A percentile compares a stretch with the other conserved stretches of the same genome.
phyloP scores from a whole-genome alignment of 139 green algal genomes.

The Chlorella vulgaris region DNA sequence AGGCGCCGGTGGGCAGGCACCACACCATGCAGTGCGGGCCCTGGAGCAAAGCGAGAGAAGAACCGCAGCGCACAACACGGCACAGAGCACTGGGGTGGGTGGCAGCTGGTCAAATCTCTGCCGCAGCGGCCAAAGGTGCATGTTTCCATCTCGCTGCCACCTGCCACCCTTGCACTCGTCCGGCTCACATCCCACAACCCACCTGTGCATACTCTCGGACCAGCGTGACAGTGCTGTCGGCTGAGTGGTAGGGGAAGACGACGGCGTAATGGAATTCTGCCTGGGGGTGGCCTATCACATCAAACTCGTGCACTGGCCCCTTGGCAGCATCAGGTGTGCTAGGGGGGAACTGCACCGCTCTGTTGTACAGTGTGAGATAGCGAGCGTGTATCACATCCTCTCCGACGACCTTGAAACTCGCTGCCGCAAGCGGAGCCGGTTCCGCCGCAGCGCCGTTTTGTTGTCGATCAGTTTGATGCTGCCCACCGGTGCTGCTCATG shows the following conservation, averaged over 20 bases:
- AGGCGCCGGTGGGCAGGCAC: conserved; percentile 75
- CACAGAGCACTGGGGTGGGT: too few relatives aligned
- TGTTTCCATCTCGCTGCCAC: too few relatives aligned
- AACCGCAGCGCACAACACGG: too few relatives aligned
- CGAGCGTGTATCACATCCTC: conserved; percentile 53
- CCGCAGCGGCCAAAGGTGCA: too few relatives aligned
- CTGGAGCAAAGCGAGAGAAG: too few relatives aligned
- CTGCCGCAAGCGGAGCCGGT: background rate
- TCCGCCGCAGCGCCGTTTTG: too few relatives aligned
- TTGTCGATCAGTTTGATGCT: background rate
- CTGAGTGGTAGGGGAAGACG: conserved; percentile 74
- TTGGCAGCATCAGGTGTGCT: too few relatives aligned
- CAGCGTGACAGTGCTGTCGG: conserved; percentile 62
- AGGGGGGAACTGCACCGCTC: conserved; percentile 54
- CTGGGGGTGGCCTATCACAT: conserved; percentile 80
- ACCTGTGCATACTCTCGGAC: conserved; percentile 67
- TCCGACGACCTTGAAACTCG: conserved; percentile 41
- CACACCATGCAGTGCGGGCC: conserved; percentile 73
- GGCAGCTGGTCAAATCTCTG: too few relatives aligned
- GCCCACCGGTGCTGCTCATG: background rate
- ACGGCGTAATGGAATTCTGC: conserved; percentile 71
- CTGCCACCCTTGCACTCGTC: too few relatives aligned
- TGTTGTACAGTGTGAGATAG: conserved; percentile 72
- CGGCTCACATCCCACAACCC: too few relatives aligned
- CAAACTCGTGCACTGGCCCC: conserved; percentile 66